Base-by-base conservation (phyloP, 371 early-diverging fungal species). In the Choanephora cucurbitarum region DNA sequence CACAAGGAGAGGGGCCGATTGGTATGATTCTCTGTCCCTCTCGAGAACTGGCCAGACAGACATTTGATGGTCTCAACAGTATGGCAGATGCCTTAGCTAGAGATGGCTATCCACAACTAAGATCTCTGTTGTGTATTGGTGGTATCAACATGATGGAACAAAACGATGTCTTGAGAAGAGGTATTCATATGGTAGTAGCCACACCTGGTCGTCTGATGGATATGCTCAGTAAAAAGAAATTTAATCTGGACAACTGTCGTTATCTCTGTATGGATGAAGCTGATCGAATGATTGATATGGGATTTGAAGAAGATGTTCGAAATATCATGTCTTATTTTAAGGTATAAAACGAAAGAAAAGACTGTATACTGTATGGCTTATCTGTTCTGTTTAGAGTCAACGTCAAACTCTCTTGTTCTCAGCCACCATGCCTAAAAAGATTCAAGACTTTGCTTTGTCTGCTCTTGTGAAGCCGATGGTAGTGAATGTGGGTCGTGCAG, bases 261-360 rank as follows among this genome's bases (percentile, higher is more conserved):
- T 89, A 87, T 66, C 82, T 98, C 49, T 95, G 98, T 48, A 86
- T 99, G 90, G 97, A 97, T 71, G 98, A 96, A 72, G 97, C 98
- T n/a, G 99, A 99, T 83, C 84, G 97, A 49, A 95, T 98, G 94
- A 87, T 99, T 52, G 99, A 99, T 69, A 93, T 93, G 91, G 98
- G 98, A 8, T 98, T 97, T 71, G 96, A 96, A 64, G 85, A 91
- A 19, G 98, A 97, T 61, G 93, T 99, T 1, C 83, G 95, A 53
- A 91, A 86, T 24, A 95, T 98, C 60, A 87, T 88, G 82, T 93
- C 95, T 6, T 95, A 86, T 59, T 96, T 96, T 64, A 94, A 90
- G 73, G 85, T 85, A 66, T n/a, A n/a, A n/a, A n/a, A n/a, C n/a
- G n/a, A n/a, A n/a, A n/a, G n/a, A n/a, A n/a, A n/a, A n/a, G n/a